Conservation (phyloP, 352 stramenopile species). For the Pythium phragmiticola region DNA sequence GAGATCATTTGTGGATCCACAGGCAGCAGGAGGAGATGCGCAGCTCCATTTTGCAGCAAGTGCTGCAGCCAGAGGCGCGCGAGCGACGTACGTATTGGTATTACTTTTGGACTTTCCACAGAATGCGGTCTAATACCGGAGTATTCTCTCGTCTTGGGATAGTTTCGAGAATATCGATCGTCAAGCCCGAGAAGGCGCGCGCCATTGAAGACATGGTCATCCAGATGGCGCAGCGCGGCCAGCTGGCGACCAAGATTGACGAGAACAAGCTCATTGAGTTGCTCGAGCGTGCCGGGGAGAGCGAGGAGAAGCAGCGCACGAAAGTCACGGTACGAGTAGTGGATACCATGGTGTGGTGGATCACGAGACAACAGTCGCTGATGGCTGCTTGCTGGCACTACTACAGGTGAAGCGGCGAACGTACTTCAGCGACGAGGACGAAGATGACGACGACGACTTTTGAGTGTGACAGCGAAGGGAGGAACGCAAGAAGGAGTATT, state of each 20-base stretch:
- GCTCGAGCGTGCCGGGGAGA: constrained; percentile 74
- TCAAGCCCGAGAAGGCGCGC: constrained; percentile 85
- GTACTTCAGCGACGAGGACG: constrained; percentile 89
- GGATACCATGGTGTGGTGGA: not conserved
- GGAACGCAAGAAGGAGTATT: not conserved
- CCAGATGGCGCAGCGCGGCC: constrained; percentile 84
- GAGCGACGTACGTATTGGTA: constrained; percentile 61
- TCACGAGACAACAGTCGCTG: not conserved
- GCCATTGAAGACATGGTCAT: constrained; percentile 86
- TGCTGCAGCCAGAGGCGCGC: constrained; percentile 75
- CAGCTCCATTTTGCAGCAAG: constrained; percentile 68
- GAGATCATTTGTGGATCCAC: not conserved
- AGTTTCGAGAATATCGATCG: constrained; percentile 88
- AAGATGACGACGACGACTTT: constrained; percentile 72
- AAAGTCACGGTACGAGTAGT: constrained; percentile 74
- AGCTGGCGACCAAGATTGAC: constrained; percentile 79
- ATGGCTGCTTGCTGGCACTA: not conserved
- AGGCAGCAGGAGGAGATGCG: constrained; percentile 85
- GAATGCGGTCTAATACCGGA: not conserved
- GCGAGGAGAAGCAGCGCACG: constrained; percentile 81
- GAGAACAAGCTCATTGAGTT: constrained; percentile 85
- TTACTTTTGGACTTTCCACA: not conserved
- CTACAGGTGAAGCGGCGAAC: constrained; percentile 82
- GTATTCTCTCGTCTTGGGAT: not conserved
- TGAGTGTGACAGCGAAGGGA: constrained; percentile 6